phyloP scores from a whole-genome alignment of 306 rosid genomes.

The Pterocarpus macrocarpus region DNA sequence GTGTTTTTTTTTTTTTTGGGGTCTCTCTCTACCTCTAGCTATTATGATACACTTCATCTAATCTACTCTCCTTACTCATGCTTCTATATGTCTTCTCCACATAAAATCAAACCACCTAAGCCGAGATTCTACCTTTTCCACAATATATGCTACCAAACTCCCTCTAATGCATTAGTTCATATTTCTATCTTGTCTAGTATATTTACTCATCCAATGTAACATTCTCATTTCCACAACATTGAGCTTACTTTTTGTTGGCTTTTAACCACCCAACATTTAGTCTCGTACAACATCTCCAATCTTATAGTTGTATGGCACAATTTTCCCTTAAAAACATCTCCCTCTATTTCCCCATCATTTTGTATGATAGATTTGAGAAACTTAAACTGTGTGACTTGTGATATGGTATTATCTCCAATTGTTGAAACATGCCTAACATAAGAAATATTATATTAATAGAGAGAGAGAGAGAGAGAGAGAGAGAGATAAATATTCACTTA shows the following conservation, averaged over 20 bases:
- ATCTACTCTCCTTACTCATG: not conserved
- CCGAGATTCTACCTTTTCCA: not conserved
- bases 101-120: not conserved
- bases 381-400: not conserved
- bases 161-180: not conserved
- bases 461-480: not conserved
- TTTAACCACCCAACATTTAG: not conserved
- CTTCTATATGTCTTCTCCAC: not conserved
- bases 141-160: not conserved
- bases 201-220: not conserved
- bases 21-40: not conserved
- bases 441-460: not conserved
- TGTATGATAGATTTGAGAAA: not conserved
- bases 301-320: not conserved
- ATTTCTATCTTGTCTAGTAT: not conserved
- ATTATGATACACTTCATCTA: not conserved
- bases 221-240: not conserved
- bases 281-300: not conserved
- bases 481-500: constrained; percentile 27
- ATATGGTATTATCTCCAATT: not conserved
- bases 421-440: not conserved
- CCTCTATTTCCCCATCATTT: not conserved
- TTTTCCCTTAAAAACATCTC: not conserved
- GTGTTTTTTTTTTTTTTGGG: not conserved
- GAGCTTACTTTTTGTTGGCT: not conserved